Evolutionary conservation across 73 alveolate genomes (phyloP), one percentile per base, ranked within the genome.

Genomic region (Paramecium octaurelia): DNA sequence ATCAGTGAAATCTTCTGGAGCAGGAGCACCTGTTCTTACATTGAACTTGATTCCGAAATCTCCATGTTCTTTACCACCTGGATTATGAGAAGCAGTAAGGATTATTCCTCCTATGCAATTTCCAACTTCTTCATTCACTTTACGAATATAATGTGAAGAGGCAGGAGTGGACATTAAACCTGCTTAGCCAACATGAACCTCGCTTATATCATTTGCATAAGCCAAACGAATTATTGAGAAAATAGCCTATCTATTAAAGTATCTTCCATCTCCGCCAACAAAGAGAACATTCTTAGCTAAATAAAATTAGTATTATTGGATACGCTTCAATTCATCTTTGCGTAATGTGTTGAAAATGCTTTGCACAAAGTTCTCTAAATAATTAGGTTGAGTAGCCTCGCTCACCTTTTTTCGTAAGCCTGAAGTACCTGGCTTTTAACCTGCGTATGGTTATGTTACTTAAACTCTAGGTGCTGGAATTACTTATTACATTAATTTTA

Each of bases 1-100:
- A 80, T 96, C 94, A 48, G 99, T 98, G 88, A 96, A 92, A 34
- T 92, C 95, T 94, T 99, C 99, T 7, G 96, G 99, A 24, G 99
- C 99, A 12, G 99, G 99, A 20, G 99, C 99, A 59, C 99, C 99
- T 77, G 97, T 98, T 87, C 95, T 94, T 18, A 97, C 95, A 92
- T 98, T 98, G 96, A 95, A 98, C 92, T 98, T 98, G 57, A 98
- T 96, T 38, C 99, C 99, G 93, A 98, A 96, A 89, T 98, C 99
- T 21, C 96, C 97, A 57, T 97, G 94, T 59, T 87, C 95, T 31
- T 97, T 97, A 0, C 99, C 99, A 50, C 99, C 99, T 14, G 99
- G 99, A 93, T 99, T 99, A 96, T 99, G 99, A 44, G 99, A 94
- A 16, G 99, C 99, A n/a, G 99, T 98, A 46, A 98, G 96, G 40